These are phyloP conservation scores for Globisporangium apiculatum DNA, from an alignment of 352 stramenopile genomes.

Conservation along the genomic window DNA sequence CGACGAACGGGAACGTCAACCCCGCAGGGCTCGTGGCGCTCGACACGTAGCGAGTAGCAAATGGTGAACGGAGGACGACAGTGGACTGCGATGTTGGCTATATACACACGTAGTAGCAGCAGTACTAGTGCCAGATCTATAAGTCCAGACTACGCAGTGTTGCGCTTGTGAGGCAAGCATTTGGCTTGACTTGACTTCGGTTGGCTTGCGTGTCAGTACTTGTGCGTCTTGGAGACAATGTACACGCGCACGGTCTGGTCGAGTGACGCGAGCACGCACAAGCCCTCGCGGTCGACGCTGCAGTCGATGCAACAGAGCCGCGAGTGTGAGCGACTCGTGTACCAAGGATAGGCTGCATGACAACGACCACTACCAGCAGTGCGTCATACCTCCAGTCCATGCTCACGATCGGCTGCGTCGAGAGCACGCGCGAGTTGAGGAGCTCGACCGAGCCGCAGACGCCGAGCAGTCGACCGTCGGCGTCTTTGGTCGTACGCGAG, in stretches of 20 bases:
- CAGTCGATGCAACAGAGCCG: neutral
- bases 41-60: constrained; percentile 7
- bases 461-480: constrained; percentile 76
- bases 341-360: no score
- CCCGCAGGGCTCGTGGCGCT: constrained; percentile 67
- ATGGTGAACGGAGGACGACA: neutral
- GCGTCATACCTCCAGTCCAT: constrained; percentile 92
- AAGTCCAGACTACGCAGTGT: neutral
- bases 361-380: neutral
- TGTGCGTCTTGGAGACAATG: constrained; percentile 95
- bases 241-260: constrained; percentile 94
- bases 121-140: no score
- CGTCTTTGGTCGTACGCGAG: constrained; percentile 80
- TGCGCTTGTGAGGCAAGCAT: neutral
- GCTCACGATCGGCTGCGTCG: constrained; percentile 94
- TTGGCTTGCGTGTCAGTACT: constrained; percentile 57
- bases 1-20: constrained; percentile 48
- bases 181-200: no score
- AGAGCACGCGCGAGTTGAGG: constrained; percentile 93
- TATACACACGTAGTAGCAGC: neutral
- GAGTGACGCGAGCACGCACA: constrained; percentile 88
- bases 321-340: no score
- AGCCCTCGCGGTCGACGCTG: constrained; percentile 88
- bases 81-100: neutral
- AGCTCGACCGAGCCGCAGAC: constrained; percentile 91